phyloP scores from a whole-genome alignment of 2,329 filamentous ascomycete species.

The Septoria petroselini region DNA sequence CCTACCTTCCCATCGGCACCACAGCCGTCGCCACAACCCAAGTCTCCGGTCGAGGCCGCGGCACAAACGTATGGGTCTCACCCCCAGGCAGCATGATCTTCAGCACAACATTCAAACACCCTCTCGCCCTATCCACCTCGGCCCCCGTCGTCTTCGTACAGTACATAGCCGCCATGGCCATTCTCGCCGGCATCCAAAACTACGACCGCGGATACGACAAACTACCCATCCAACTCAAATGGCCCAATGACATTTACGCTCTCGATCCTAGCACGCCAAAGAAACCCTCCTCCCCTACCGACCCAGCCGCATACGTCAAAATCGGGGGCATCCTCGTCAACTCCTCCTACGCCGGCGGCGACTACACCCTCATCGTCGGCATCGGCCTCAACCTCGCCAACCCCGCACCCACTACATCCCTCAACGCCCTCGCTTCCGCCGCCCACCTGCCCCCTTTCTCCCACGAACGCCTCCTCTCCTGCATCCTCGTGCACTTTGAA shows the following conservation, averaged over 20 bases:
- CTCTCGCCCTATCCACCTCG: slow-evolving; percentile 64
- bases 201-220: slow-evolving; percentile 73
- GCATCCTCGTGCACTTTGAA: slow-evolving; percentile 76
- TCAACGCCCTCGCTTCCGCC: slow-evolving; percentile 64
- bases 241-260: slow-evolving; percentile 84
- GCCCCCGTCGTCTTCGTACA: slow-evolving; percentile 90
- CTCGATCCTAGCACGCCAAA: slow-evolving; percentile 32
- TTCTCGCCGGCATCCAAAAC: slow-evolving; percentile 74
- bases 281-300: slow-evolving; percentile 43
- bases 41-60: slow-evolving; percentile 81
- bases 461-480: slow-evolving; percentile 76
- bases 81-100: slow-evolving; percentile 84
- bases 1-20: slow-evolving; percentile 77
- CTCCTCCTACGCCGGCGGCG: slow-evolving; percentile 70
- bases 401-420: slow-evolving; percentile 77
- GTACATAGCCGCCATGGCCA: slow-evolving; percentile 85
- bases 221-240: slow-evolving; percentile 83
- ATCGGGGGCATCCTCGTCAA: slow-evolving; percentile 92
- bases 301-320: slow-evolving; percentile 78
- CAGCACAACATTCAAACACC: slow-evolving; percentile 82
- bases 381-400: slow-evolving; percentile 87
- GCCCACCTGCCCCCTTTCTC: slow-evolving; percentile 46
- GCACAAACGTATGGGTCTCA: slow-evolving; percentile 91
- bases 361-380: slow-evolving; percentile 82
- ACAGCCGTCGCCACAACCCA: slow-evolving; percentile 84